phyloP scores from a whole-genome alignment of 2,329 filamentous ascomycete genomes.

The Nigrograna mackinnonii region DNA sequence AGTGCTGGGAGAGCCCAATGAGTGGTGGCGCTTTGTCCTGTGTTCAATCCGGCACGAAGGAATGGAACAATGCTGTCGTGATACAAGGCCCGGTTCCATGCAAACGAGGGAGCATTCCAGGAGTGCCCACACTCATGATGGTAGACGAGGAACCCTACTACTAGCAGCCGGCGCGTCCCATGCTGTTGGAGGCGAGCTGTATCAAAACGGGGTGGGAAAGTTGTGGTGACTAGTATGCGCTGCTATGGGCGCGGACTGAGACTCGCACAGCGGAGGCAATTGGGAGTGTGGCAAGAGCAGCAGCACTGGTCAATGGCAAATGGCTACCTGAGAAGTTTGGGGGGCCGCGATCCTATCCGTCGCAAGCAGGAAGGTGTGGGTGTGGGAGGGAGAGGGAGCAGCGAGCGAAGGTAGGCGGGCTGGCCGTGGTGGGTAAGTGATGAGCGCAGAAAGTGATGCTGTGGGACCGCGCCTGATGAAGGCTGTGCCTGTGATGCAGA shows the following conservation, averaged over 20 bases:
- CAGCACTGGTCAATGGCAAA: too few relatives aligned
- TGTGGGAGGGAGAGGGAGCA: not conserved
- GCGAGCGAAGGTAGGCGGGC: not conserved
- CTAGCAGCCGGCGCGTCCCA: slow-evolving; percentile 38
- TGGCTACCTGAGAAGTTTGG: too few relatives aligned
- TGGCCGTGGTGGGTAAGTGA: not conserved
- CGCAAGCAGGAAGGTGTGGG: too few relatives aligned
- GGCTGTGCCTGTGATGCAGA: slow-evolving; percentile 1
- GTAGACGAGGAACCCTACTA: slow-evolving; percentile 12
- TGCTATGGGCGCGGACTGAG: too few relatives aligned
- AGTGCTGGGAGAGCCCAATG: slow-evolving; percentile 16
- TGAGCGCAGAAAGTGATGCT: not conserved
- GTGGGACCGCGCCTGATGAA: slow-evolving; percentile 4
- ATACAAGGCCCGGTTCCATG: slow-evolving; percentile 40
- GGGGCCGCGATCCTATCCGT: too few relatives aligned
- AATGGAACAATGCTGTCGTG: slow-evolving; percentile 43
- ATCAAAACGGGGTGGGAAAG: slow-evolving; percentile 11
- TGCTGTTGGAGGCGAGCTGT: slow-evolving; percentile 27
- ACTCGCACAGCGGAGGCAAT: not conserved
- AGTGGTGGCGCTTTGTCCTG: slow-evolving; percentile 11
- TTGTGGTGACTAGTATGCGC: too few relatives aligned
- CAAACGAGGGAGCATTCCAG: slow-evolving; percentile 37
- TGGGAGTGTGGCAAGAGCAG: too few relatives aligned
- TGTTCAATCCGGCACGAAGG: slow-evolving; percentile 42
- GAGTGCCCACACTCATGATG: slow-evolving; percentile 29